phyloP scores from a whole-genome alignment of 148 eudicot species.

The Bassia scoparia region DNA sequence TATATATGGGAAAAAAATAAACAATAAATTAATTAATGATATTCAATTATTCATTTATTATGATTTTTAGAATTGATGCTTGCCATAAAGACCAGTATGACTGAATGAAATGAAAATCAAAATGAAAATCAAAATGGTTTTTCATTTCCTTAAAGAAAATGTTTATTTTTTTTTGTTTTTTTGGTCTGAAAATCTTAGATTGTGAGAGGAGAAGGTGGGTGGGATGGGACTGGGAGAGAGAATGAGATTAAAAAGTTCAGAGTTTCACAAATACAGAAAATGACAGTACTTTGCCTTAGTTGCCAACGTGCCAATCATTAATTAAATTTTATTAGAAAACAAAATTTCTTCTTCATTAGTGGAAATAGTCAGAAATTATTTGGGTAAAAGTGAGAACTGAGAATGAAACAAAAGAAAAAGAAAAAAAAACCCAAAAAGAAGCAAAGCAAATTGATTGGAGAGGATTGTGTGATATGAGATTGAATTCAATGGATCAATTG shows the following conservation, averaged over 20 bases:
- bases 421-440: background rate
- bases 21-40: background rate
- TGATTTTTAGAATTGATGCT: background rate
- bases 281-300: slow-evolving; percentile 30
- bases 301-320: slow-evolving; percentile 26
- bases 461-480: slow-evolving; percentile 41
- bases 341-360: no score
- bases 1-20: background rate
- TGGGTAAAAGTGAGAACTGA: background rate
- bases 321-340: background rate
- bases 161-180: no score
- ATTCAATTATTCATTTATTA: background rate
- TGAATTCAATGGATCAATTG: slow-evolving; percentile 63
- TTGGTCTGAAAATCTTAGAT: background rate
- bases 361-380: no score
- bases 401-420: background rate
- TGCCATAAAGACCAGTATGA: background rate
- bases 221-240: slow-evolving; percentile 22
- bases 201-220: slow-evolving; percentile 30
- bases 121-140: no score
- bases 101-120: background rate
- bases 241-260: slow-evolving; percentile 19
- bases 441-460: slow-evolving; percentile 35
- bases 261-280: slow-evolving; percentile 33
- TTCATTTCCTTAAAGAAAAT: no score